Evolutionary conservation across 805 yeast species (phyloP), one percentile per base, ranked within the genome.

Genomic region (Zygosaccharomyces rouxii): DNA sequence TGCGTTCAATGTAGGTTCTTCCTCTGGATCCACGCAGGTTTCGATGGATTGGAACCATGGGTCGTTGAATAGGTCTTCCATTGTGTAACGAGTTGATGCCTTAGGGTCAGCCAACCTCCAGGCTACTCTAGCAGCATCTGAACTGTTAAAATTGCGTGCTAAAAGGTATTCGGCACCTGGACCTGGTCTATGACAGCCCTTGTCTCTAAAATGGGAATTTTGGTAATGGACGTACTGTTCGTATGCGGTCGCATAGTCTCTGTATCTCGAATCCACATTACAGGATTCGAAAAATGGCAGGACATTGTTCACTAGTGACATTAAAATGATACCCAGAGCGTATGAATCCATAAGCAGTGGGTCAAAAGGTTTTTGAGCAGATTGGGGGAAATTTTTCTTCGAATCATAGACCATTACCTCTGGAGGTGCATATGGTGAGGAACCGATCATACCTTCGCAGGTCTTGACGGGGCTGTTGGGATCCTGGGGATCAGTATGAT

Each of bases 361-460:
- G 60, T 84, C 79, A 66, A 80, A 82, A 4, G 76, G 67, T 25
- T 62, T 59, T 18, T 56, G 63, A 44, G 42, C 44, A 41, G 56
- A 44, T 61, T 58, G 68, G 56, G 65, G 71, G 71, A 60, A 55
- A n/a, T 48, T 47, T 44, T 63, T 59, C 46, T 64, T 58, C 7
- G 59, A 47, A 46, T 61, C 66, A 33, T 70, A 76, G 23, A 68
- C 62, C 77, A 80, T 76, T 13, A 84, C 86, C 65, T 86, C 94
- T 1, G 95, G 94, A 4, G 92, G 81, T 10, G 84, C 79, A 64
- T 84, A 86, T 1, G 94, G 94, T 3, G 94, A 88, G 0, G 90
- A 84, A 1, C 95, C 94, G 38, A 84, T 84, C 62, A 77, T 76
- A 1, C 79, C 70, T 37, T 75, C 69, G 33, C 69, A 67, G 26